Conservation (phyloP, 352 stramenopile genomes). For the Phytophthora brassicae region DNA sequence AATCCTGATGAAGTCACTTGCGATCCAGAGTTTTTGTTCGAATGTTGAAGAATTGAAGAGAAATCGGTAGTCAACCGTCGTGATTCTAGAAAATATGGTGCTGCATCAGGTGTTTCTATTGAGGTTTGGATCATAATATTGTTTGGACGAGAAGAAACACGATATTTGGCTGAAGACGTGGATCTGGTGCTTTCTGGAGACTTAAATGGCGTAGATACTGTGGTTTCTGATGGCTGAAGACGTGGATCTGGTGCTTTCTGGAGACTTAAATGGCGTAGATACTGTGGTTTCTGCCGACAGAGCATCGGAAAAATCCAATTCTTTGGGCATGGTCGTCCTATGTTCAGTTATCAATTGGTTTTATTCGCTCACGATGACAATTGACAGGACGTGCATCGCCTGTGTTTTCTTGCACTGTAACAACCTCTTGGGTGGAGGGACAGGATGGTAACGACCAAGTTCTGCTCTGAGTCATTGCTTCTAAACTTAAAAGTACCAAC, state of each 20-base stretch:
- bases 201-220: not conserved
- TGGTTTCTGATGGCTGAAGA: too few relatives aligned
- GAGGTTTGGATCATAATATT: slow-evolving; percentile 6
- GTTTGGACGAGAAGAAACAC: slow-evolving; percentile 14
- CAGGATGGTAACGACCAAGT: too few relatives aligned
- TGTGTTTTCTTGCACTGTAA: not conserved
- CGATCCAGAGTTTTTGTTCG: slow-evolving; percentile 30
- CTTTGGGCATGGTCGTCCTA: slow-evolving; percentile 19
- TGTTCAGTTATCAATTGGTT: too few relatives aligned
- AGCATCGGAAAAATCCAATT: slow-evolving; percentile 22
- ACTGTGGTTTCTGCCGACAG: slow-evolving; percentile 5
- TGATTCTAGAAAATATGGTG: slow-evolving; percentile 6
- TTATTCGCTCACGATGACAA: not conserved
- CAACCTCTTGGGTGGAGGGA: too few relatives aligned
- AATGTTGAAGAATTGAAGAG: slow-evolving; percentile 26
- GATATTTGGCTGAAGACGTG: slow-evolving; percentile 24
- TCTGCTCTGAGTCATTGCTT: too few relatives aligned
- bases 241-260: slow-evolving; percentile 10
- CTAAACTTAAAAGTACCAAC: too few relatives aligned
- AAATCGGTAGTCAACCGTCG: slow-evolving; percentile 16
- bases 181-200: slow-evolving; percentile 5
- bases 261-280: not conserved
- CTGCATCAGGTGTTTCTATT: not conserved
- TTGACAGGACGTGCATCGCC: slow-evolving; percentile 12
- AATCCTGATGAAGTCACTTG: slow-evolving; percentile 1